Percentiles rank a stretch among this genome's conserved stretches.
phyloP scores from a whole-genome alignment of 306 rosid species.

The Cicer pinnatifidum region DNA sequence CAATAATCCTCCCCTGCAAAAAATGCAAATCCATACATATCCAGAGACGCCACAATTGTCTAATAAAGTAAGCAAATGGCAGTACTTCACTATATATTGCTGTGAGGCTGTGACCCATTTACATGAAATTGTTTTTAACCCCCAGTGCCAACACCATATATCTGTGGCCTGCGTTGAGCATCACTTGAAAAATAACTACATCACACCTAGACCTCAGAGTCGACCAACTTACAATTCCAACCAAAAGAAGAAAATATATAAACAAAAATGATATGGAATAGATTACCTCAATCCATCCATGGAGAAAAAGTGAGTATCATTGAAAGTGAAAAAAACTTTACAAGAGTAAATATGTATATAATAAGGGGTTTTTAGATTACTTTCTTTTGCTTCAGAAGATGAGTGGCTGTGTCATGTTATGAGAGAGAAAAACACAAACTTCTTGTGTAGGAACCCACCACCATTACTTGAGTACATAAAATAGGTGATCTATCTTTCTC shows the following conservation, averaged over 20 bases:
- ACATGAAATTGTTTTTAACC: slow-evolving; percentile 41
- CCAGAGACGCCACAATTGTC: slow-evolving; percentile 4
- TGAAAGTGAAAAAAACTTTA: slow-evolving; percentile 40
- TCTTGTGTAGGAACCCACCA: slow-evolving; percentile 32
- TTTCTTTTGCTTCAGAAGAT: slow-evolving; percentile 37
- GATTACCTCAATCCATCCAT: slow-evolving; percentile 44
- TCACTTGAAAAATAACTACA: slow-evolving; percentile 41
- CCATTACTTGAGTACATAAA: slow-evolving; percentile 26
- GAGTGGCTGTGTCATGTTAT: slow-evolving; percentile 7
- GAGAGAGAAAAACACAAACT: slow-evolving; percentile 37
- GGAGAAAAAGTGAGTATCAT: slow-evolving; percentile 24
- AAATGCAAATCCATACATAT: background rate
- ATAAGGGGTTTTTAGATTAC: slow-evolving; percentile 24
- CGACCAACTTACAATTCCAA: slow-evolving; percentile 32
- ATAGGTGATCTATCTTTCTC: slow-evolving; percentile 34
- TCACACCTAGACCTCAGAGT: slow-evolving; percentile 31
- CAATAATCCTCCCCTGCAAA: background rate
- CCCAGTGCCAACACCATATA: slow-evolving; percentile 27
- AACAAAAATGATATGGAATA: slow-evolving; percentile 44
- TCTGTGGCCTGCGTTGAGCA: slow-evolving; percentile 3
- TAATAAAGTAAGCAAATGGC: background rate
- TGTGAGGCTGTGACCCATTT: slow-evolving; percentile 34
- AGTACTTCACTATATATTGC: slow-evolving; percentile 19
- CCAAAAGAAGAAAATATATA: slow-evolving; percentile 34
- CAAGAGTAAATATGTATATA: slow-evolving; percentile 40